Evolutionary conservation across 805 yeast genomes (phyloP).

Genomic region (Lipomyces chichibuensis): DNA sequence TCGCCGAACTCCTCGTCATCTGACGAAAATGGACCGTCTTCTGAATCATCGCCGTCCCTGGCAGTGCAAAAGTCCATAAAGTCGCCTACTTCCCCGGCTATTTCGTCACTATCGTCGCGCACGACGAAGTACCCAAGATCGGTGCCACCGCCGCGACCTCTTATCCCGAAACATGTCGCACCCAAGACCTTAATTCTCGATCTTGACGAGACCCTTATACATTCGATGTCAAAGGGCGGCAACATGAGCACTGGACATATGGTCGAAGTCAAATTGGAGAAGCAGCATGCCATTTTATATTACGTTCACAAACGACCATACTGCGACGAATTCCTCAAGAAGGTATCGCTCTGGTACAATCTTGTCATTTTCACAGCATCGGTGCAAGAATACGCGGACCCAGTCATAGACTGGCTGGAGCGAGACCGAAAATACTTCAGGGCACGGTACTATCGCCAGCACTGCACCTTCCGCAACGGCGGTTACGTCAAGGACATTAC

Average conservation of each 20-base stretch:
- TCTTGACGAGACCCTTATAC: slow-evolving; percentile 92
- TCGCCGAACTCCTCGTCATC: slow-evolving; percentile 4
- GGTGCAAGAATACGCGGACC: slow-evolving; percentile 93
- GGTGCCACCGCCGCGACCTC: slow-evolving; percentile 31
- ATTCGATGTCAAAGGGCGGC: slow-evolving; percentile 72
- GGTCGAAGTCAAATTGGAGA: slow-evolving; percentile 74
- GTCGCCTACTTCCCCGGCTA: slow-evolving; percentile 32
- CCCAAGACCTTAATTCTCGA: slow-evolving; percentile 78
- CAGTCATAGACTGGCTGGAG: slow-evolving; percentile 91
- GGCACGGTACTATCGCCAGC: slow-evolving; percentile 71
- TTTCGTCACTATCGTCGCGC: slow-evolving; percentile 2
- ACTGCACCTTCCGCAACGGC: slow-evolving; percentile 73
- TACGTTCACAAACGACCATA: slow-evolving; percentile 90
- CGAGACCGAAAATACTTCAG: slow-evolving; percentile 58
- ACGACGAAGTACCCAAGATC: slow-evolving; percentile 27
- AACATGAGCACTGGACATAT: slow-evolving; percentile 57
- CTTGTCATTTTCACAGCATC: slow-evolving; percentile 93
- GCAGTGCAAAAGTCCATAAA: slow-evolving; percentile 16
- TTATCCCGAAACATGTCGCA: slow-evolving; percentile 30
- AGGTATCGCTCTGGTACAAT: slow-evolving; percentile 84
- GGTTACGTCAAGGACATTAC: slow-evolving; percentile 83
- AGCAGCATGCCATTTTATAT: slow-evolving; percentile 75
- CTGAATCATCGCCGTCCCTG: slow-evolving; percentile 8
- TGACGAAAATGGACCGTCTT: slow-evolving; percentile 11
- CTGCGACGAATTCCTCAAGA: slow-evolving; percentile 80